Evolutionary conservation across 306 rosid genomes (phyloP).

Genomic region (Benincasa hispida): DNA sequence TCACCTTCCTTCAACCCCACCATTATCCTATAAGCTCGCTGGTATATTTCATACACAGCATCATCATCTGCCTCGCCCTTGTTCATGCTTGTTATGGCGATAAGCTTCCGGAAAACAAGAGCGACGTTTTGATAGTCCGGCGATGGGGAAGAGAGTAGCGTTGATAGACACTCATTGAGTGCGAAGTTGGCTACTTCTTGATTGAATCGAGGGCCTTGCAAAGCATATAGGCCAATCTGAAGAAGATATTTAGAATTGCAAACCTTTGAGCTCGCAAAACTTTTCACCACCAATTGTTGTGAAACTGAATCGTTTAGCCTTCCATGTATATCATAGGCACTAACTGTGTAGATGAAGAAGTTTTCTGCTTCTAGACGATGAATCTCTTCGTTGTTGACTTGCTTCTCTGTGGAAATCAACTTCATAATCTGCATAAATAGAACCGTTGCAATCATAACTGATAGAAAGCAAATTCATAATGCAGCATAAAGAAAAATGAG

Average conservation of each 20-base stretch:
- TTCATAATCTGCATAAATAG: conserved; percentile 60
- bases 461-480: conserved; percentile 6
- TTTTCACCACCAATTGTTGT: conserved; percentile 44
- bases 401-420: conserved; percentile 35
- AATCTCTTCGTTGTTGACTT: conserved; percentile 19
- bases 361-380: conserved; percentile 42
- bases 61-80: conserved; percentile 76
- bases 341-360: conserved; percentile 52
- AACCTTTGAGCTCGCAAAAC: conserved; percentile 51
- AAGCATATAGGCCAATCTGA: conserved; percentile 64
- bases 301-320: conserved; percentile 58
- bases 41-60: conserved; percentile 56
- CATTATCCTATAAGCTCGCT: conserved; percentile 65
- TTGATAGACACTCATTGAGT: conserved; percentile 68
- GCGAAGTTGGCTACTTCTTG: conserved; percentile 67
- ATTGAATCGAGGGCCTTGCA: conserved; percentile 54
- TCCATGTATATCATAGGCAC: conserved; percentile 64
- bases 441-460: conserved; percentile 3
- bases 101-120: conserved; percentile 65
- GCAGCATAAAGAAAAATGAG: neutral
- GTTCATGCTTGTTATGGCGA: conserved; percentile 47
- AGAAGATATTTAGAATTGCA: conserved; percentile 62
- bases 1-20: conserved; percentile 82
- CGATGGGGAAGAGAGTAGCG: conserved; percentile 50
- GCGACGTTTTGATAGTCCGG: conserved; percentile 66